phyloP scores from a whole-genome alignment of 2,329 filamentous ascomycete species.

The Cadophora gregata region DNA sequence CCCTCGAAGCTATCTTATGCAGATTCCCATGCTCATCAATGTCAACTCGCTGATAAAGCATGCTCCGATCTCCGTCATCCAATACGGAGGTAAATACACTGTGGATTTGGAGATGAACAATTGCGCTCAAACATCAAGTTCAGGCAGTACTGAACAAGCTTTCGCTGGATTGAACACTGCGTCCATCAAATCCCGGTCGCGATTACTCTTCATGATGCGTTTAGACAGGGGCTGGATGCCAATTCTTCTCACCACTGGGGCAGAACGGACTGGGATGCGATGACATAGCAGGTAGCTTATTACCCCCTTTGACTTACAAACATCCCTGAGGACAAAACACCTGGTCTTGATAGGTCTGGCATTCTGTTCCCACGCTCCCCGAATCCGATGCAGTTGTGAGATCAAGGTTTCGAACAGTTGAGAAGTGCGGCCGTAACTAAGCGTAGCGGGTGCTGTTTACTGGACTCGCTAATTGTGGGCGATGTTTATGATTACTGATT shows the following conservation, averaged over 20 bases:
- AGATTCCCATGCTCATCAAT: background rate
- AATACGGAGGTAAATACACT: background rate
- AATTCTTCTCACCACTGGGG: background rate
- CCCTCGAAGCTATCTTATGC: background rate
- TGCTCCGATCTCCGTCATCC: background rate
- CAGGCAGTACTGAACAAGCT: no score
- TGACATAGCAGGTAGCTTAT: background rate
- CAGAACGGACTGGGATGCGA: background rate
- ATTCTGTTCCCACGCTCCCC: no score
- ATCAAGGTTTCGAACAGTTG: background rate
- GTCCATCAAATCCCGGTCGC: background rate
- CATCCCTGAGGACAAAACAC: background rate
- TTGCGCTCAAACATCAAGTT: background rate
- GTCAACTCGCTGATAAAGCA: conserved; percentile 11
- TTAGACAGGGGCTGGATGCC: background rate
- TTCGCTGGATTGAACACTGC: background rate
- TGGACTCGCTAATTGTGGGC: background rate
- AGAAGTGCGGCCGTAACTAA: background rate
- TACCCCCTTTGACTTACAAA: background rate
- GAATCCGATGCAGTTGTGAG: background rate
- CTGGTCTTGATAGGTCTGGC: background rate
- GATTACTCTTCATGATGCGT: background rate
- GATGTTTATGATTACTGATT: background rate
- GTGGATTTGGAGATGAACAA: background rate
- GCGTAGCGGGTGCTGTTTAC: background rate